Evolutionary conservation across 805 yeast species (phyloP).

Genomic region (Starmera pachycereana): DNA sequence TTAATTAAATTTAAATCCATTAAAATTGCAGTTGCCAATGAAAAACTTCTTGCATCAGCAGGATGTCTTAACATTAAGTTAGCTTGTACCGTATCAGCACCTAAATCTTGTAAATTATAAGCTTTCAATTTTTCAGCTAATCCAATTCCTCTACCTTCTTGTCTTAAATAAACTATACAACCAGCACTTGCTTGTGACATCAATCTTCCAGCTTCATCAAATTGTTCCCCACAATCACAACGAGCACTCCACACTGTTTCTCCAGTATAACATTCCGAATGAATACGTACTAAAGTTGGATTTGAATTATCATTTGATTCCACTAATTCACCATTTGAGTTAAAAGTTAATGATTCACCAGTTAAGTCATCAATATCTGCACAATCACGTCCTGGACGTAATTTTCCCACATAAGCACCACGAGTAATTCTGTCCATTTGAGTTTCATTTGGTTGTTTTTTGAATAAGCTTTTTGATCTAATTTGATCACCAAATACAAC

Average conservation of each 20-base stretch:
- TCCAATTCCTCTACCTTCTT: constrained; percentile 98
- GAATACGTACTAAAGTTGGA: constrained; percentile 74
- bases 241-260: constrained; percentile 99
- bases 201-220: constrained; percentile 91
- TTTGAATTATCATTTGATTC: constrained; percentile 17
- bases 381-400: constrained; percentile 72
- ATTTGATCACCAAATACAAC: constrained; percentile 93
- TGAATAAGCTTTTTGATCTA: constrained; percentile 65
- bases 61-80: constrained; percentile 89
- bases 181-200: constrained; percentile 88
- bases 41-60: constrained; percentile 93
- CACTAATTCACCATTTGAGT: constrained; percentile 27
- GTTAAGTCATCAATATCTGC: constrained; percentile 52
- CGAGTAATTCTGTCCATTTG: constrained; percentile 96
- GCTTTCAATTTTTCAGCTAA: constrained; percentile 97
- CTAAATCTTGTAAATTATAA: constrained; percentile 91
- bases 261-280: constrained; percentile 97
- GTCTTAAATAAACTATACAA: constrained; percentile 89
- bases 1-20: constrained; percentile 67
- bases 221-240: constrained; percentile 98
- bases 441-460: constrained; percentile 53
- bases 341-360: constrained; percentile 30
- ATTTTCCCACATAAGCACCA: constrained; percentile 90
- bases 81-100: constrained; percentile 98
- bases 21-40: constrained; percentile 87